Conservation (phyloP, 2,329 filamentous ascomycete species). For the Claviceps sorghi region DNA sequence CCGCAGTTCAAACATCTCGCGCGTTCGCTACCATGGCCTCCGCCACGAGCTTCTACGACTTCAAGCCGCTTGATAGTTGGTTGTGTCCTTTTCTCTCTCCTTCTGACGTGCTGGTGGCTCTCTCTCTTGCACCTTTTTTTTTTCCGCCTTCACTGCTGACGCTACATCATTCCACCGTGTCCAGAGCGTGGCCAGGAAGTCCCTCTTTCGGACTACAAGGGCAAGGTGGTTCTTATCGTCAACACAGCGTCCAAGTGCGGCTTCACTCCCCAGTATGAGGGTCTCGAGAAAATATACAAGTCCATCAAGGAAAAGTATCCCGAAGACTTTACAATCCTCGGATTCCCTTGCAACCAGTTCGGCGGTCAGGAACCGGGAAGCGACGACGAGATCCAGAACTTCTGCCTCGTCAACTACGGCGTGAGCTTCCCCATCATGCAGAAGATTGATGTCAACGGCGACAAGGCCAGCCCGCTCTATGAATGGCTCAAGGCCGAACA, state of each 20-base stretch:
- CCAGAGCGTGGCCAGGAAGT: constrained; percentile 49
- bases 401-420: constrained; percentile 86
- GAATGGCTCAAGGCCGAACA: constrained; percentile 59
- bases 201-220: constrained; percentile 56
- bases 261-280: constrained; percentile 90
- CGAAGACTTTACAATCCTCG: constrained; percentile 73
- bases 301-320: constrained; percentile 51
- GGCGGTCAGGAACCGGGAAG: constrained; percentile 74
- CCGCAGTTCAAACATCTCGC: constrained; percentile 1
- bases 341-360: constrained; percentile 99
- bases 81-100: not conserved
- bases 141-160: constrained; percentile 6
- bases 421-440: constrained; percentile 81
- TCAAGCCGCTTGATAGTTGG: constrained; percentile 66
- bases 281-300: constrained; percentile 85
- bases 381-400: constrained; percentile 66
- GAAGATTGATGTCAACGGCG: constrained; percentile 91
- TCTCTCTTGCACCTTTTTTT: not conserved
- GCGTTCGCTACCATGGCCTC: constrained; percentile 21
- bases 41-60: constrained; percentile 55
- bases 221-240: constrained; percentile 89
- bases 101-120: not conserved
- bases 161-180: not conserved
- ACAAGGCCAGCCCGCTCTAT: constrained; percentile 49
- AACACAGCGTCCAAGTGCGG: constrained; percentile 99